Evolutionary conservation across 164 flowering plant species (phyloP).

Genomic region (Piper betle): DNA sequence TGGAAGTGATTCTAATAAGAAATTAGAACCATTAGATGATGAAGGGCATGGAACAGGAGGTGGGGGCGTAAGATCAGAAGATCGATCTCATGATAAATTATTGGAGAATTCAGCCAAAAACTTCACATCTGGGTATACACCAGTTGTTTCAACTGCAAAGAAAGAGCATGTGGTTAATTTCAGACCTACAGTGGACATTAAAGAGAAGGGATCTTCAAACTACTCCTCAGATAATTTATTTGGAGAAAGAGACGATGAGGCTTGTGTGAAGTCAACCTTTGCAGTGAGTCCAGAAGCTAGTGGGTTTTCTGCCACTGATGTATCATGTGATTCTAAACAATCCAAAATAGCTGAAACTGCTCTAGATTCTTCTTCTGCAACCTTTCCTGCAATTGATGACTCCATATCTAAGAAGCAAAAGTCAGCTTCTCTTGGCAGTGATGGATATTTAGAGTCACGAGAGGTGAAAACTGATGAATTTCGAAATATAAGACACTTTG

Average conservation of each 20-base stretch:
- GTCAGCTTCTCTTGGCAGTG: slow-evolving; percentile 5
- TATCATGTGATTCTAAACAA: slow-evolving; percentile 5
- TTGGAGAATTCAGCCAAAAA: slow-evolving; percentile 2
- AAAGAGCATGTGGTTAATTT: slow-evolving; percentile 14
- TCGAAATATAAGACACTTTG: slow-evolving; percentile 2
- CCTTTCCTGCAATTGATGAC: slow-evolving; percentile 16
- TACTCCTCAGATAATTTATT: slow-evolving; percentile 11
- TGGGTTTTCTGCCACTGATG: slow-evolving; percentile 6
- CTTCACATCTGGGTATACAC: slow-evolving; percentile 7
- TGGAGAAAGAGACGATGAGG: slow-evolving; percentile 25
- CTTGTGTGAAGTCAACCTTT: slow-evolving; percentile 6
- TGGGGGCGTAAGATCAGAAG: slow-evolving; percentile 10
- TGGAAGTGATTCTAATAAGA: slow-evolving; percentile 9
- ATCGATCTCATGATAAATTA: slow-evolving; percentile 6
- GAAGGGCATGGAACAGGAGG: slow-evolving; percentile 8
- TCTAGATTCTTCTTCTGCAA: slow-evolving; percentile 17
- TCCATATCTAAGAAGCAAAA: slow-evolving; percentile 15
- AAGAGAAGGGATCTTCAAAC: slow-evolving; percentile 19
- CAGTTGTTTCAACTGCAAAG: slow-evolving; percentile 8
- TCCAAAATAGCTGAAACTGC: not conserved
- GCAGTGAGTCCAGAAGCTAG: not conserved
- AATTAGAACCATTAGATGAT: slow-evolving; percentile 4
- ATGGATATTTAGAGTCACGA: slow-evolving; percentile 13
- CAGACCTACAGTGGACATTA: slow-evolving; percentile 13
- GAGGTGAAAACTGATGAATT: slow-evolving; percentile 7